Evolutionary conservation across 345 rosid genomes (phyloP), one percentile per base, ranked within the genome.

Genomic region (Linum trigynum): DNA sequence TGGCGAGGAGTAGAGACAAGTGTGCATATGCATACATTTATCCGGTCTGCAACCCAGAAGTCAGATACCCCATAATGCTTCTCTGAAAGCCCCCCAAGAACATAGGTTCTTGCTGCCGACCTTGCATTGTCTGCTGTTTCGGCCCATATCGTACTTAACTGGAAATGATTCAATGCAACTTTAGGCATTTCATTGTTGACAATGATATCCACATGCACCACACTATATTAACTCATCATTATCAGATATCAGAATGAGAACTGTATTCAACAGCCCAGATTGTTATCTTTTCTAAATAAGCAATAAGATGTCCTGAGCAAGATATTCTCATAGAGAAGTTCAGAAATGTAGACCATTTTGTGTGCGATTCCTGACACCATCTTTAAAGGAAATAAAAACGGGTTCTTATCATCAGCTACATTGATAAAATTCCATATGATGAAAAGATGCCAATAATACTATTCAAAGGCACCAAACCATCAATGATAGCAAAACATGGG

Each of bases 71-170:
- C 96, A 60, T 89, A 72, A 83, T 89, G 82, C 67, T 87, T 91
- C 72, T 84, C 90, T 32, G 92, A 89, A 61, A 91, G 96, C 55
- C 96, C 96, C 73, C 98, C 92, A 37, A 89, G 86, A 70, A 91
- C 89, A 76, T 81, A 83, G 16, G 80, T 81, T 68, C 98, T 77
- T 57, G 98, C 98, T 51, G 90, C 96, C 68, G 90, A 85, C 72
- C 96, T 79, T 58, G 98, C 98, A 68, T 84, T 89, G 69, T 91
- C 95, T 7, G 98, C 87, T 58, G 98, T 85, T 75, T 91, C 96
- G 10, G 98, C 96, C 96, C 98, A 91, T 78, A 89, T 91, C 9
- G 98, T 91, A 75, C 96, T 91, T 73, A 91, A 74, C 98, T 91
- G 90, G 40, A 79, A 23, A 74, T 32, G 68, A 69, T 67, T 8